A percentile compares a stretch with the other conserved stretches of the same genome.
These are phyloP conservation scores for Pezicula radicicola DNA, from an alignment of 2,329 filamentous ascomycete genomes.

Conservation along the genomic window DNA sequence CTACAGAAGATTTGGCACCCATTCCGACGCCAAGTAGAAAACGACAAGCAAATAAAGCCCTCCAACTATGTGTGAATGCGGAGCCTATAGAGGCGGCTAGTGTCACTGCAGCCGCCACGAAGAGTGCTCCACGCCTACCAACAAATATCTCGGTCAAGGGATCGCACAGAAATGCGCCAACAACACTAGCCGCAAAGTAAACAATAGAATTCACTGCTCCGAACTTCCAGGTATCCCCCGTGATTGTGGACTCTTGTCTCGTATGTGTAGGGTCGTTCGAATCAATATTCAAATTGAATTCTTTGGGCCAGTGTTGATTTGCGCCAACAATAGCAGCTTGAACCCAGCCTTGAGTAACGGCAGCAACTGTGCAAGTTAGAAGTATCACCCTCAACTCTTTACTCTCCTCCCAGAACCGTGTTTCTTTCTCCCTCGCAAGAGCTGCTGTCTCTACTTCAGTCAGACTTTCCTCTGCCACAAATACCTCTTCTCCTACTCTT, in stretches of 20 bases:
- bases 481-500: not conserved
- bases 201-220: not conserved
- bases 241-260: not conserved
- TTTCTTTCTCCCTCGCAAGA: not conserved
- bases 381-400: not conserved
- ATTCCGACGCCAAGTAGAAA: slow-evolving; percentile 73
- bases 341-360: not conserved
- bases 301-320: not conserved
- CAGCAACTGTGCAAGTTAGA: not conserved
- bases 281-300: not conserved
- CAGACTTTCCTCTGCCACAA: not conserved
- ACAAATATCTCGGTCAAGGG: slow-evolving; percentile 66
- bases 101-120: slow-evolving; percentile 62
- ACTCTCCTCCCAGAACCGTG: not conserved
- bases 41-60: slow-evolving; percentile 66
- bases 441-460: not conserved
- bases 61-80: slow-evolving; percentile 70
- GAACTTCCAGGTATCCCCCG: not conserved
- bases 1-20: slow-evolving; percentile 66
- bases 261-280: not conserved
- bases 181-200: slow-evolving; percentile 1
- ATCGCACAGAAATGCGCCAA: slow-evolving; percentile 65
- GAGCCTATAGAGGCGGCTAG: slow-evolving; percentile 66
- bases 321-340: not conserved
- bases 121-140: slow-evolving; percentile 68